Percentiles rank a stretch among this genome's conserved stretches.
These are phyloP conservation scores for Sextonia rubra DNA, from an alignment of 164 flowering plant species.

Conservation along the genomic window DNA sequence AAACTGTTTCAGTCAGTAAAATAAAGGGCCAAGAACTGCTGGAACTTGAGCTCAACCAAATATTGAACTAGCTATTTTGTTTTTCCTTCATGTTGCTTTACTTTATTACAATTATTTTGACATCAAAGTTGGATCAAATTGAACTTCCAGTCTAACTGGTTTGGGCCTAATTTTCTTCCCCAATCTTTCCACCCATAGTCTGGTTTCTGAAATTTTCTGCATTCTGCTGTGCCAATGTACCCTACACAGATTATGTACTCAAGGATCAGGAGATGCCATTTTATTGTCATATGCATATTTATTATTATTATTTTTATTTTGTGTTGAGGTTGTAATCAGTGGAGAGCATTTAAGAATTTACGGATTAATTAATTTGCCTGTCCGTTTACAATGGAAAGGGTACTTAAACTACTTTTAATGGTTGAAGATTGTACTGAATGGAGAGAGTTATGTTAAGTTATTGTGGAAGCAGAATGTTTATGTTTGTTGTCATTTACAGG, in stretches of 20 bases:
- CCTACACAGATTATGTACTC: background rate
- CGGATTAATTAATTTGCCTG: background rate
- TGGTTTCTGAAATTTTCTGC: background rate
- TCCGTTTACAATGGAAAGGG: background rate
- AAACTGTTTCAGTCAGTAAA: no score
- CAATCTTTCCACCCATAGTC: background rate
- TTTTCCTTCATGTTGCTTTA: background rate
- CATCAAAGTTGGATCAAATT: background rate
- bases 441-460: background rate
- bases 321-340: background rate
- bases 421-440: background rate
- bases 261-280: background rate
- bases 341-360: background rate
- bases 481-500: constrained; percentile 42
- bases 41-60: background rate
- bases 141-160: background rate
- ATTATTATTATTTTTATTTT: no score
- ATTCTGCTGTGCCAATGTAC: no score
- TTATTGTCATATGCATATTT: no score
- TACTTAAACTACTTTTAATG: no score
- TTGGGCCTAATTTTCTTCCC: background rate
- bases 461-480: background rate
- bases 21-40: background rate
- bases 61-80: background rate
- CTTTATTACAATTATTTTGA: background rate